A percentile compares a stretch with the other conserved stretches of the same genome.
Evolutionary conservation across 495 filamentous ascomycete species (phyloP).

Genomic region (Xylaria palmicola): DNA sequence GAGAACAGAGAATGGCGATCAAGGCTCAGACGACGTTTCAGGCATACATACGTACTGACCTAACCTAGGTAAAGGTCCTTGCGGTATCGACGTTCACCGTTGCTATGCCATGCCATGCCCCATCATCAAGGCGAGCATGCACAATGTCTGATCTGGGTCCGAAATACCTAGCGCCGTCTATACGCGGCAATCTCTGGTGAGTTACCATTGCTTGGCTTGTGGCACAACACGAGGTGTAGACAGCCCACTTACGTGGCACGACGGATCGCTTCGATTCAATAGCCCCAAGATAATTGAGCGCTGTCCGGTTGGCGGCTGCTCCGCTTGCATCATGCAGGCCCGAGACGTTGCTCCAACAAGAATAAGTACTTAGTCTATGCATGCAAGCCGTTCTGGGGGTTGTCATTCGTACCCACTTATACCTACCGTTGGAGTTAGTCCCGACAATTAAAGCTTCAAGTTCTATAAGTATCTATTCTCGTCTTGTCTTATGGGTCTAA

Average conservation of each 20-base stretch:
- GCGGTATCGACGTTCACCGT: no score
- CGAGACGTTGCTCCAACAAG: constrained; percentile 6
- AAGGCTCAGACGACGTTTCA: no score
- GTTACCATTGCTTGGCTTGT: not conserved
- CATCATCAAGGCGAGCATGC: not conserved
- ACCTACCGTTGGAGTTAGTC: no score
- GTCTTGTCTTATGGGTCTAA: constrained; percentile 34
- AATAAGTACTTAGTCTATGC: not conserved
- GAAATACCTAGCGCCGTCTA: no score
- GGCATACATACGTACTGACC: not conserved
- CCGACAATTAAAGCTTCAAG: no score
- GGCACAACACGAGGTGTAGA: not conserved
- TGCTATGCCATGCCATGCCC: not conserved
- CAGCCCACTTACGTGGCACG: constrained; percentile 12
- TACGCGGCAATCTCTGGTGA: not conserved
- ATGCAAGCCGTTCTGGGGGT: not conserved
- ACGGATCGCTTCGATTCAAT: not conserved
- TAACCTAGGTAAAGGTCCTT: no score
- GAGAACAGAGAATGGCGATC: no score
- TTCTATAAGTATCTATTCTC: no score
- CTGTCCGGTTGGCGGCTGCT: not conserved
- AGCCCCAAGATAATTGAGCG: not conserved
- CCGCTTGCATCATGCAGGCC: constrained; percentile 13
- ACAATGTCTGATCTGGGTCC: no score
- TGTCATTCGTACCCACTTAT: not conserved